These are phyloP conservation scores for Populus euphratica DNA, from an alignment of 345 rosid species.

Conservation along the genomic window DNA sequence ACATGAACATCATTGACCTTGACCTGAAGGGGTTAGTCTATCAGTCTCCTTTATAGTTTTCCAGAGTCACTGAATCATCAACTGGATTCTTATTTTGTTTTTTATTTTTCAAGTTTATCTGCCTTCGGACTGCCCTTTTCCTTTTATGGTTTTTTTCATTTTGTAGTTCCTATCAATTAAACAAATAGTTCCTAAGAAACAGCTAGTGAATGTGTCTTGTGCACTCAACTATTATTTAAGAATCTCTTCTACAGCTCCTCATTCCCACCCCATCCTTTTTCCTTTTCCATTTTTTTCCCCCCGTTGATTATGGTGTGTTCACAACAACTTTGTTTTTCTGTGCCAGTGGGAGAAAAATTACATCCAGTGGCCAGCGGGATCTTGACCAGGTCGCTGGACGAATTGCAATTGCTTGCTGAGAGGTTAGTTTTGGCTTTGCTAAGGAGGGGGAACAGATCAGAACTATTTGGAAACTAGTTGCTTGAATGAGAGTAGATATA, in stretches of 20 bases:
- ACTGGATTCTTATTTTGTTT: no score
- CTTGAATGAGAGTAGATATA: slow-evolving; percentile 10
- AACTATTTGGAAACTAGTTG: background rate
- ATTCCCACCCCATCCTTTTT: no score
- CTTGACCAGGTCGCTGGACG: slow-evolving; percentile 93
- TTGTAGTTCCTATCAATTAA: no score
- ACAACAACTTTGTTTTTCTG: background rate
- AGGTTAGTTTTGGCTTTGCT: background rate
- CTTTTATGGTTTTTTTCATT: background rate
- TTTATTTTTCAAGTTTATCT: background rate
- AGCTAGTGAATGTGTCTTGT: no score
- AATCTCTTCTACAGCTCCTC: no score
- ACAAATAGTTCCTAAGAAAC: no score
- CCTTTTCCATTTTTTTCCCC: no score
- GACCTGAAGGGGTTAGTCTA: slow-evolving; percentile 59
- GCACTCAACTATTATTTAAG: no score
- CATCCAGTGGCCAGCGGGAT: slow-evolving; percentile 81
- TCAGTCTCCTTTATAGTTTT: background rate
- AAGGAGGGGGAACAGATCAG: background rate
- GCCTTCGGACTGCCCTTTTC: background rate
- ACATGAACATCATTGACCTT: slow-evolving; percentile 57
- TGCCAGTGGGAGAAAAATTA: slow-evolving; percentile 75
- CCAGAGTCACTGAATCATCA: no score
- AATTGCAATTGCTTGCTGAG: slow-evolving; percentile 27
- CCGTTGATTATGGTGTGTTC: background rate